Percentiles rank a stretch among this genome's conserved stretches.
phyloP scores from a whole-genome alignment of 306 rosid species.

The Acacia melanoxylon region DNA sequence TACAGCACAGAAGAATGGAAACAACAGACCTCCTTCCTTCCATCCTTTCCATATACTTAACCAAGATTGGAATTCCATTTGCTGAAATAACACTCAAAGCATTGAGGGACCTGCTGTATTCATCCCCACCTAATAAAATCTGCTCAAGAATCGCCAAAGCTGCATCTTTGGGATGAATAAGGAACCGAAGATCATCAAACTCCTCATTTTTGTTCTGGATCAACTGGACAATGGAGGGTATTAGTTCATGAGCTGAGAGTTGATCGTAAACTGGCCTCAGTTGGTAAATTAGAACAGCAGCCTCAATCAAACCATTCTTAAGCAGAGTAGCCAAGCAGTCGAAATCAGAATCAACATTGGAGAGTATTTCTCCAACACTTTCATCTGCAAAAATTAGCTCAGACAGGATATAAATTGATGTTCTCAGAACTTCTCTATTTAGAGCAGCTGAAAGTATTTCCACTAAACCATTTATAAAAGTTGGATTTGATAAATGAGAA shows the following conservation, averaged over 20 bases:
- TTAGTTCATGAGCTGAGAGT: slow-evolving; percentile 68
- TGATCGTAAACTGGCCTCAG: slow-evolving; percentile 67
- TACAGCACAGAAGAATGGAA: slow-evolving; percentile 78
- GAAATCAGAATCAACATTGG: slow-evolving; percentile 82
- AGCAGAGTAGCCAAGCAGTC: slow-evolving; percentile 79
- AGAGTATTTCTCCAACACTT: slow-evolving; percentile 69
- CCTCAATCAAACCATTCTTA: slow-evolving; percentile 78
- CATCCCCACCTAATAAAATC: slow-evolving; percentile 76
- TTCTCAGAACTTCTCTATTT: slow-evolving; percentile 68
- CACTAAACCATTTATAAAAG: slow-evolving; percentile 72
- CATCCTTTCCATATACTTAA: slow-evolving; percentile 51
- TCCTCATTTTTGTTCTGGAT: slow-evolving; percentile 57
- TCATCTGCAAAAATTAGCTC: slow-evolving; percentile 66
- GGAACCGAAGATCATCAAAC: slow-evolving; percentile 57
- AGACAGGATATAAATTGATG: slow-evolving; percentile 72
- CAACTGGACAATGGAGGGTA: slow-evolving; percentile 65
- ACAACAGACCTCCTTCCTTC: slow-evolving; percentile 72
- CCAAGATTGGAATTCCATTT: slow-evolving; percentile 73
- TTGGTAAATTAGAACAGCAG: slow-evolving; percentile 80
- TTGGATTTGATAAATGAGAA: slow-evolving; percentile 68
- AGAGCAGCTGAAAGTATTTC: slow-evolving; percentile 80
- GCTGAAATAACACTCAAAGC: slow-evolving; percentile 67
- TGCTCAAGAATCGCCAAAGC: slow-evolving; percentile 76
- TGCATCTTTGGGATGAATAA: slow-evolving; percentile 75
- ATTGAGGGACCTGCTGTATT: slow-evolving; percentile 64